phyloP scores from a whole-genome alignment of 1,139 yeast genomes.

The Hyphopichia khmerensis region DNA sequence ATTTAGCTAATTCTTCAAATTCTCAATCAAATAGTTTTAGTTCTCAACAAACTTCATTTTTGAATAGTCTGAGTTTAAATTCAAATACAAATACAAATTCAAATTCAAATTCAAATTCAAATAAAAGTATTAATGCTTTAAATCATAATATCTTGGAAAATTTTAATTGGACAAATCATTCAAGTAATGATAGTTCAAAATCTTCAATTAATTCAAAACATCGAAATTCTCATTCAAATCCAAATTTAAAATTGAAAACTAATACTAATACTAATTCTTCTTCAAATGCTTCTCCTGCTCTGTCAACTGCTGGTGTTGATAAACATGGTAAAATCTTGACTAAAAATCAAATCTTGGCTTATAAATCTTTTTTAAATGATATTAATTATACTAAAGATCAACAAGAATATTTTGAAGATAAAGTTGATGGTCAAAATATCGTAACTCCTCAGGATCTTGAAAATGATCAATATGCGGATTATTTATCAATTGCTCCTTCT shows the following conservation, averaged over 20 bases:
- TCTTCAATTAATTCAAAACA: neutral
- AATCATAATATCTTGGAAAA: slow-evolving; percentile 1
- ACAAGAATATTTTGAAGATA: slow-evolving; percentile 14
- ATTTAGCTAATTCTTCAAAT: neutral
- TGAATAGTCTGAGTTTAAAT: neutral
- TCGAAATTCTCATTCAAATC: neutral
- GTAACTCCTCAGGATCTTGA: slow-evolving; percentile 8
- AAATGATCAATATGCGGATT: slow-evolving; percentile 12
- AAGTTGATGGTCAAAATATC: neutral
- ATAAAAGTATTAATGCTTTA: neutral
- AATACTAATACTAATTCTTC: neutral
- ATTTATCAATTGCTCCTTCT: slow-evolving; percentile 14
- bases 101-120: neutral
- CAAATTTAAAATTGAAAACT: neutral
- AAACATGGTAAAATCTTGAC: slow-evolving; percentile 1
- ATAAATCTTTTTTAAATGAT: slow-evolving; percentile 25
- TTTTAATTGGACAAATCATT: slow-evolving; percentile 2
- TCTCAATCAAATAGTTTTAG: neutral
- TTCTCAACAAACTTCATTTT: neutral
- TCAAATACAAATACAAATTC: neutral
- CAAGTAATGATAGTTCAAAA: neutral
- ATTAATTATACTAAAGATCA: slow-evolving; percentile 25
- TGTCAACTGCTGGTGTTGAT: neutral
- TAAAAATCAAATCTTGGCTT: slow-evolving; percentile 4
- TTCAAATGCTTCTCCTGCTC: neutral